These are phyloP conservation scores for Closterium sp. DNA, from an alignment of 139 green algal species.

Conservation along the genomic window DNA sequence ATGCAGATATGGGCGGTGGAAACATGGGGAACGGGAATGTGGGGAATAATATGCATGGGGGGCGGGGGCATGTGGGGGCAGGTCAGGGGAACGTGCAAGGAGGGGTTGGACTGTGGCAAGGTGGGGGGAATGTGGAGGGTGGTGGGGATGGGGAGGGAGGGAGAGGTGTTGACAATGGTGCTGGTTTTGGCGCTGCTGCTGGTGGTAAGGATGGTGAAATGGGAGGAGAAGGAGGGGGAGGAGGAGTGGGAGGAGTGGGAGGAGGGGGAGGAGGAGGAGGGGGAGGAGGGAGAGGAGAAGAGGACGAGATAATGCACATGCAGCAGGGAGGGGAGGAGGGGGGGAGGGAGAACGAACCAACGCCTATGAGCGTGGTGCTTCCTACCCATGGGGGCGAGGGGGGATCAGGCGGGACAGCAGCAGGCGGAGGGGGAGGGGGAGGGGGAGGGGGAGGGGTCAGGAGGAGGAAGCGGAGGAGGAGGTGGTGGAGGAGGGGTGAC, in stretches of 20 bases:
- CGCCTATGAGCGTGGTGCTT: not conserved
- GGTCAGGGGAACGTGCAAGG: not conserved
- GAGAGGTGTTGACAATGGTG: not conserved
- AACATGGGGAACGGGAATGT: not conserved
- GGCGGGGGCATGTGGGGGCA: no score
- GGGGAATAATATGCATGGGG: not conserved
- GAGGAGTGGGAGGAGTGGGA: no score
- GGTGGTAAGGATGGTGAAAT: no score
- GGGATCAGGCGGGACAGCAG: not conserved
- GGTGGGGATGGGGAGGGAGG: not conserved
- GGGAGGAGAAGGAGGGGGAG: not conserved
- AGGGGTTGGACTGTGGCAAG: not conserved
- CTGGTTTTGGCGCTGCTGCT: not conserved
- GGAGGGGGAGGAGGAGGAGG: not conserved
- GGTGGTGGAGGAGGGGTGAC: not conserved
- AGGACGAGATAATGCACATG: not conserved
- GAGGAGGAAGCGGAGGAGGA: not conserved
- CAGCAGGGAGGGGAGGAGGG: not conserved
- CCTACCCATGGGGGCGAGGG: not conserved
- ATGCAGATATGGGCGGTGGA: no score
- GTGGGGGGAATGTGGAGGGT: not conserved
- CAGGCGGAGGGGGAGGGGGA: not conserved
- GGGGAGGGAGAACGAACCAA: not conserved
- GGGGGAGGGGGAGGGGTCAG: no score
- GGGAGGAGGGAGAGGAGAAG: not conserved